phyloP scores from a whole-genome alignment of 306 rosid genomes.

The Pyrus bretschneideri region DNA sequence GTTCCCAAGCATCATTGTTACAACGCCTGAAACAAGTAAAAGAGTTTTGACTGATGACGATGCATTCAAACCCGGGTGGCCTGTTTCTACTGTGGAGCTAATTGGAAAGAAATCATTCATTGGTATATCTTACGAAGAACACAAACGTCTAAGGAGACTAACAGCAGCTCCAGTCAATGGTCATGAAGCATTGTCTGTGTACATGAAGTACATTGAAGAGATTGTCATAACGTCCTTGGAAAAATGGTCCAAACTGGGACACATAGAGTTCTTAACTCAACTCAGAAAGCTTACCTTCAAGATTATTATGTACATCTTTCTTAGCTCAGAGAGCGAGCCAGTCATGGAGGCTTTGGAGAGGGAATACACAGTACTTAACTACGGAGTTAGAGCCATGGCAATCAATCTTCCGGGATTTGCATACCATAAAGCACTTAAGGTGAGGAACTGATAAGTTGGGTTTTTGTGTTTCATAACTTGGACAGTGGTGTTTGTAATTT shows the following conservation, averaged over 20 bases:
- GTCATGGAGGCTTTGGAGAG: conserved; percentile 66
- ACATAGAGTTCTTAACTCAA: conserved; percentile 63
- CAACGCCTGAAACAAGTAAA: conserved; percentile 61
- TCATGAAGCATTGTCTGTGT: conserved; percentile 54
- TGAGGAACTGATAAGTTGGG: not conserved
- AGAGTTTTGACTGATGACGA: conserved; percentile 75
- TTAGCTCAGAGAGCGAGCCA: conserved; percentile 63
- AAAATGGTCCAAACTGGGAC: conserved; percentile 60
- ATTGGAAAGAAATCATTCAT: conserved; percentile 76
- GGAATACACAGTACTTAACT: conserved; percentile 64
- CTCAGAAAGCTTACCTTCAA: conserved; percentile 64
- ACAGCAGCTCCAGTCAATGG: conserved; percentile 87
- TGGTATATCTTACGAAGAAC: conserved; percentile 57
- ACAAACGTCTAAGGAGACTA: conserved; percentile 68
- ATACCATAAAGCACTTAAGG: conserved; percentile 73
- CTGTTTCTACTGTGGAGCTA: conserved; percentile 56
- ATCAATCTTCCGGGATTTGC: conserved; percentile 90
- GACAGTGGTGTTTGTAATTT: not conserved
- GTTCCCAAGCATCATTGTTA: conserved; percentile 66
- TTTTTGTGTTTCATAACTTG: not conserved
- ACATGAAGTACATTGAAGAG: conserved; percentile 59
- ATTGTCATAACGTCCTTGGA: conserved; percentile 46
- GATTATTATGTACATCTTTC: conserved; percentile 78
- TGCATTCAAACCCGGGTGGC: conserved; percentile 72
- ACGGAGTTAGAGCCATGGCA: conserved; percentile 83